A percentile compares a stretch with the other conserved stretches of the same genome.
Conservation (phyloP, 2,329 filamentous ascomycete genomes). For the Truncatella angustata region DNA sequence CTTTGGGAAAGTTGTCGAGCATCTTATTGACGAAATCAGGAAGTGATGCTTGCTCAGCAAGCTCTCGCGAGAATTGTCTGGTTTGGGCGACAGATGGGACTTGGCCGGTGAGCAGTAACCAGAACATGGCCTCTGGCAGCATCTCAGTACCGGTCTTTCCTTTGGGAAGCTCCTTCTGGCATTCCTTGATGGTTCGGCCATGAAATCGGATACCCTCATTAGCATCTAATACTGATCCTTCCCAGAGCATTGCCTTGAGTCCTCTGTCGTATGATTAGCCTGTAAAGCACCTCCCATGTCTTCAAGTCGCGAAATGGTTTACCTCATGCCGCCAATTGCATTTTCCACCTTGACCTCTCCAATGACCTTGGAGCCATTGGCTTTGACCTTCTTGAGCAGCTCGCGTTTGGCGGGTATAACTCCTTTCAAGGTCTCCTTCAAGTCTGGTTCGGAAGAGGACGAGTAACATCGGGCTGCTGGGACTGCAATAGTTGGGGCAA, state of each 20-base stretch:
- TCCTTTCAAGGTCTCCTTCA: constrained; percentile 82
- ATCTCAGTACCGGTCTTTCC: constrained; percentile 91
- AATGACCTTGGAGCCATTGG: constrained; percentile 75
- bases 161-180: constrained; percentile 90
- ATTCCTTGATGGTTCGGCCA: constrained; percentile 96
- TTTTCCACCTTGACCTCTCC: constrained; percentile 94
- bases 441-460: constrained; percentile 75
- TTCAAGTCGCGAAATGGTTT: neutral
- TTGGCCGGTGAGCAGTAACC: constrained; percentile 91
- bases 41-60: constrained; percentile 81
- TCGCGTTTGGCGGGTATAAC: constrained; percentile 91
- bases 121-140: constrained; percentile 99
- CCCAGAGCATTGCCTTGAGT: constrained; percentile 98
- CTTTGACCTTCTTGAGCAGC: constrained; percentile 90
- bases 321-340: constrained; percentile 90
- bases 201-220: constrained; percentile 98
- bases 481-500: constrained; percentile 23
- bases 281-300: neutral
- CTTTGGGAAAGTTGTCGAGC: constrained; percentile 83
- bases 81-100: constrained; percentile 82
- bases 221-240: constrained; percentile 93
- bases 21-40: constrained; percentile 82
- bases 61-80: constrained; percentile 76
- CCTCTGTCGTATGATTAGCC: constrained; percentile 44
- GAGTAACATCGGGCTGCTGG: constrained; percentile 59